These are phyloP conservation scores for Aspergillus calidoustus DNA, from an alignment of 2,329 filamentous ascomycete species.

Conservation along the genomic window DNA sequence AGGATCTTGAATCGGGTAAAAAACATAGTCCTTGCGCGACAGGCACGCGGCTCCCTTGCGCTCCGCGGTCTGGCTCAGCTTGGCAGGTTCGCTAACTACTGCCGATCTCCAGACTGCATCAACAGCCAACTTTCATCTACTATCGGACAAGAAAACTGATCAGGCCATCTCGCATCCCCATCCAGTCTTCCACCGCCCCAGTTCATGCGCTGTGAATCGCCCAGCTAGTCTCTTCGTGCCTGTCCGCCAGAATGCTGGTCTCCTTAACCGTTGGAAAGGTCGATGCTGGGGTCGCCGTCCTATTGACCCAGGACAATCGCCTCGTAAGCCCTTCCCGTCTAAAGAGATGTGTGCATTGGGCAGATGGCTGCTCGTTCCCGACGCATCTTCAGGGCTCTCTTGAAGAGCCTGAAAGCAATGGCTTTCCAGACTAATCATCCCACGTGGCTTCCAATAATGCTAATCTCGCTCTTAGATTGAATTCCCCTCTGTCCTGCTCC, in stretches of 20 bases:
- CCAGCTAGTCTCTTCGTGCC: slow-evolving; percentile 11
- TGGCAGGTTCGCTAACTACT: slow-evolving; percentile 35
- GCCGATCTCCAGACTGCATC: slow-evolving; percentile 33
- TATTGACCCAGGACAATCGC: slow-evolving; percentile 95
- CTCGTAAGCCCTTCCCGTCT: slow-evolving; percentile 65
- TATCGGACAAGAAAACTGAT: slow-evolving; percentile 4
- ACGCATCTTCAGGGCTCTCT: neutral
- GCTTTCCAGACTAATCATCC: slow-evolving; percentile 6
- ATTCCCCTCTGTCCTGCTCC: slow-evolving; percentile 95
- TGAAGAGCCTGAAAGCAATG: neutral
- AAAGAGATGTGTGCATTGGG: slow-evolving; percentile 12
- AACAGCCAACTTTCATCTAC: slow-evolving; percentile 21
- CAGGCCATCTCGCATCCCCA: neutral
- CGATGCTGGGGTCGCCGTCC: slow-evolving; percentile 95
- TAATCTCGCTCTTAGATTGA: slow-evolving; percentile 71
- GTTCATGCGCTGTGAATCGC: slow-evolving; percentile 14
- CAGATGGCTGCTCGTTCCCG: neutral
- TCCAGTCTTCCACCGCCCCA: neutral
- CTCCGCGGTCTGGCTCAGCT: slow-evolving; percentile 19
- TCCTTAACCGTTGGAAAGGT: slow-evolving; percentile 99
- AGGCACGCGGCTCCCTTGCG: slow-evolving; percentile 30
- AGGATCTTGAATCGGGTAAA: too few relatives aligned
- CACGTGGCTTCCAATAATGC: slow-evolving; percentile 15
- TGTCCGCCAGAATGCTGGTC: slow-evolving; percentile 74
- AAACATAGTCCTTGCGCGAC: neutral